These are phyloP conservation scores for Vitis amurensis DNA, from an alignment of 164 flowering plant species.

Conservation along the genomic window DNA sequence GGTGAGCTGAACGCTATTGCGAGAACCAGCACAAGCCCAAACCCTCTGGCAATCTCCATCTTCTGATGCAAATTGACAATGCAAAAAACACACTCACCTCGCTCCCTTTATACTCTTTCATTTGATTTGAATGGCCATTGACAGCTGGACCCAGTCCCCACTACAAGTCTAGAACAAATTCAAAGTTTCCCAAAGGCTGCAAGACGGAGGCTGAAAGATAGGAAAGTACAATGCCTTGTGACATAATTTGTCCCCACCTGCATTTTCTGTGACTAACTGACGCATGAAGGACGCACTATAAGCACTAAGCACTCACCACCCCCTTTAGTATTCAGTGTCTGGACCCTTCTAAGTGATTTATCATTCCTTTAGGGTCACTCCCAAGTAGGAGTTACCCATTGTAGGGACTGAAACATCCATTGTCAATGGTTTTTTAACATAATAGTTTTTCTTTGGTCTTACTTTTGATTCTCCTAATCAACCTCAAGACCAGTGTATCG, in stretches of 20 bases:
- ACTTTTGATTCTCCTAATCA: too few relatives aligned
- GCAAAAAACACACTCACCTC: background rate
- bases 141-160: slow-evolving; percentile 14
- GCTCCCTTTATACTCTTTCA: background rate
- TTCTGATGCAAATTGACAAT: background rate
- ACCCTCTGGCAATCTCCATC: slow-evolving; percentile 3
- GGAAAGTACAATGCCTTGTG: slow-evolving; percentile 9
- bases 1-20: slow-evolving; percentile 8
- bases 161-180: background rate
- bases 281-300: background rate
- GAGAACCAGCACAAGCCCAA: slow-evolving; percentile 13
- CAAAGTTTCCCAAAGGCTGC: slow-evolving; percentile 9
- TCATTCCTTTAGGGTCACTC: too few relatives aligned
- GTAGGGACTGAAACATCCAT: too few relatives aligned
- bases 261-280: background rate
- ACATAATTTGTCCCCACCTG: slow-evolving; percentile 25
- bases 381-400: too few relatives aligned
- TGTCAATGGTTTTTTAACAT: too few relatives aligned
- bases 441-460: too few relatives aligned
- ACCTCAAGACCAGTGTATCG: too few relatives aligned
- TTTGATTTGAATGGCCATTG: background rate
- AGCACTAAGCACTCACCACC: background rate
- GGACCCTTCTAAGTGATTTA: too few relatives aligned
- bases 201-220: background rate
- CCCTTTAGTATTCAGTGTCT: too few relatives aligned